phyloP scores from a whole-genome alignment of 2,329 filamentous ascomycete species.

The Neurospora sp. region DNA sequence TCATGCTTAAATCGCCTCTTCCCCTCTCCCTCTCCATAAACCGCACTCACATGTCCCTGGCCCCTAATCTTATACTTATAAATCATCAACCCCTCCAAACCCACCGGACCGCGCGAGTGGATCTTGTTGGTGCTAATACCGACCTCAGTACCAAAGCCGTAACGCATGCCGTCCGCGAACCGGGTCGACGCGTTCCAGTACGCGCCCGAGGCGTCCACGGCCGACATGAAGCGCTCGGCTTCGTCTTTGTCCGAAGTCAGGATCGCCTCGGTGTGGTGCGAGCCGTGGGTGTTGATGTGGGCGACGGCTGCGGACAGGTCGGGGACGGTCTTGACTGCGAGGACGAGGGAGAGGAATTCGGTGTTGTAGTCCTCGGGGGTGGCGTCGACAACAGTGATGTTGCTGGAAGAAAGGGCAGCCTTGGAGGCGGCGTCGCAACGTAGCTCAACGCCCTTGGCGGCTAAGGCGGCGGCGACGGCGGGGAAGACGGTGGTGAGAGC shows the following conservation, averaged over 20 bases:
- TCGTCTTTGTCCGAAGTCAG: slow-evolving; percentile 58
- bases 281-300: slow-evolving; percentile 89
- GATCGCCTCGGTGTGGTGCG: slow-evolving; percentile 89
- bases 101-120: slow-evolving; percentile 85
- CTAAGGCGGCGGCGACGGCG: slow-evolving; percentile 60
- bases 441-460: slow-evolving; percentile 68
- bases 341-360: slow-evolving; percentile 76
- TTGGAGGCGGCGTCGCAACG: slow-evolving; percentile 68
- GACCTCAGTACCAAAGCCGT: slow-evolving; percentile 95
- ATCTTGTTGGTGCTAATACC: slow-evolving; percentile 99
- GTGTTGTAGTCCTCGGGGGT: slow-evolving; percentile 60
- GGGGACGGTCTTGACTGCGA: slow-evolving; percentile 74
- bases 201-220: slow-evolving; percentile 80
- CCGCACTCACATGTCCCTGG: slow-evolving; percentile 68
- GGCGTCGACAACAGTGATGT: no score
- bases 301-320: slow-evolving; percentile 61
- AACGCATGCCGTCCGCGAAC: slow-evolving; percentile 93
- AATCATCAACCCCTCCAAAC: slow-evolving; percentile 87
- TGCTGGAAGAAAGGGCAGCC: slow-evolving; percentile 31
- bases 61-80: slow-evolving; percentile 93
- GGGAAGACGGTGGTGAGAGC: slow-evolving; percentile 61
- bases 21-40: slow-evolving; percentile 59
- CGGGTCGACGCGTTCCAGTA: slow-evolving; percentile 97
- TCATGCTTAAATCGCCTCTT: slow-evolving; percentile 52
- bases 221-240: slow-evolving; percentile 75